Conservation (phyloP, 768 basidiomycete species). For the Strobilomyces dryophilus region DNA sequence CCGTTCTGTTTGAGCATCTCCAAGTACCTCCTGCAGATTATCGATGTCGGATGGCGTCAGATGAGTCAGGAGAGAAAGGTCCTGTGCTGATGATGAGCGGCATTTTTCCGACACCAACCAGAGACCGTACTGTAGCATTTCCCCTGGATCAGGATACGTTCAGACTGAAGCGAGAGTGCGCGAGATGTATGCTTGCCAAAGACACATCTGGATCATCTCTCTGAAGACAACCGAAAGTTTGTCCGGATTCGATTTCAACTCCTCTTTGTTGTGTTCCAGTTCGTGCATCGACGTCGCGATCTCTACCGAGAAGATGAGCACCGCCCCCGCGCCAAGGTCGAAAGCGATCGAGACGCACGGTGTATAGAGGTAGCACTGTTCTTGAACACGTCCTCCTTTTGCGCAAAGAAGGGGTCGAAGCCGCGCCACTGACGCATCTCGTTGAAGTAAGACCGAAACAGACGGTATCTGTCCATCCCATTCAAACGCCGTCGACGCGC, state of each 20-base stretch:
- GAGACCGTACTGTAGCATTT: conserved; percentile 73
- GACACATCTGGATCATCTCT: conserved; percentile 88
- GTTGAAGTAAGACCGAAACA: conserved; percentile 69
- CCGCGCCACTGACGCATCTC: conserved; percentile 63
- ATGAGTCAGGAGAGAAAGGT: conserved; percentile 87
- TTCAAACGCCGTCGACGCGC: not conserved
- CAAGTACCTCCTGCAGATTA: conserved; percentile 69
- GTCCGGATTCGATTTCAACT: conserved; percentile 41
- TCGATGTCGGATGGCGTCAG: conserved; percentile 80
- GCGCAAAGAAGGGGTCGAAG: conserved; percentile 79
- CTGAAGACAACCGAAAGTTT: conserved; percentile 65
- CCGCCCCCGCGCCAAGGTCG: not conserved
- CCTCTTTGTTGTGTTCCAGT: conserved; percentile 47
- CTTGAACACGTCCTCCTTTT: conserved; percentile 80
- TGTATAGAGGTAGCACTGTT: conserved; percentile 74
- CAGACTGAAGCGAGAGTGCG: not conserved
- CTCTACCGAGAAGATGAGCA: conserved; percentile 39
- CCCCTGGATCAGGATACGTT: conserved; percentile 52
- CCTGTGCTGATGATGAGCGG: conserved; percentile 41
- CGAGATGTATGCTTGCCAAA: conserved; percentile 45
- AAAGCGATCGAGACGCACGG: conserved; percentile 43
- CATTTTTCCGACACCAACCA: not conserved
- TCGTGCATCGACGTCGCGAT: conserved; percentile 72
- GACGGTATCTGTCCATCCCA: conserved; percentile 61
- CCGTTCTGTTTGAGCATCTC: conserved; percentile 76